These are phyloP conservation scores for Prunus armeniaca DNA, from an alignment of 306 rosid species.

Conservation along the genomic window DNA sequence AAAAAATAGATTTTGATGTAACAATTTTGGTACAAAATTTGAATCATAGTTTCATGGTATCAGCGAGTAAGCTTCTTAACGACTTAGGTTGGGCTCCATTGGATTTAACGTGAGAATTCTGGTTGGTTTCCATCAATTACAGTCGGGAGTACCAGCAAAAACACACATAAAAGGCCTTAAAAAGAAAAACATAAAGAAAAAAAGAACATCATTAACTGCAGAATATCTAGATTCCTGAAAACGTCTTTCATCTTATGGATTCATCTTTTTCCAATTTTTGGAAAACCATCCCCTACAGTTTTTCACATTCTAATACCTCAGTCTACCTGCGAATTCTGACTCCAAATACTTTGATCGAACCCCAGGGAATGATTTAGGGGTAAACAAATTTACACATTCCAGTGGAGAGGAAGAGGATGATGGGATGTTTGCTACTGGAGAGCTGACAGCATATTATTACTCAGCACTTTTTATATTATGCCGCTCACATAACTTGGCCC, in stretches of 20 bases:
- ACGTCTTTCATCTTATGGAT: not conserved
- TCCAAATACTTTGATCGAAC: slow-evolving; percentile 12
- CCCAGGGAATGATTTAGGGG: slow-evolving; percentile 21
- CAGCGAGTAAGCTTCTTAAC: too few species aligned
- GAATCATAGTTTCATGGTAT: not conserved
- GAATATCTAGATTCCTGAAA: slow-evolving; percentile 3
- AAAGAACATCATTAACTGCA: not conserved
- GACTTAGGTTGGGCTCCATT: too few species aligned
- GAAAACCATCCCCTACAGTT: slow-evolving; percentile 8
- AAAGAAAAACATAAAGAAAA: not conserved
- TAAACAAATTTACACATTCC: slow-evolving; percentile 43
- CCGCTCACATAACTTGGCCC: slow-evolving; percentile 58
- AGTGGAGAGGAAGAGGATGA: slow-evolving; percentile 22
- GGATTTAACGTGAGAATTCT: too few species aligned
- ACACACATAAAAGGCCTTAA: too few species aligned
- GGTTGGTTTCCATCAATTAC: too few species aligned
- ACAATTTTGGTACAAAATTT: not conserved
- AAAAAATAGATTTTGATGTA: not conserved
- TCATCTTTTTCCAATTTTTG: not conserved
- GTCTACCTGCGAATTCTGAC: slow-evolving; percentile 33
- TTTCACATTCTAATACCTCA: slow-evolving; percentile 24
- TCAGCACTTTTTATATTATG: slow-evolving; percentile 46
- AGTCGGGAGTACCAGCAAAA: too few species aligned
- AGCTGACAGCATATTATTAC: slow-evolving; percentile 35
- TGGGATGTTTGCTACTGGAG: slow-evolving; percentile 8